Percentiles rank a stretch among this genome's conserved stretches.
Evolutionary conservation across 768 basidiomycete genomes (phyloP).

Genomic region (Cystoderma amianthinum): DNA sequence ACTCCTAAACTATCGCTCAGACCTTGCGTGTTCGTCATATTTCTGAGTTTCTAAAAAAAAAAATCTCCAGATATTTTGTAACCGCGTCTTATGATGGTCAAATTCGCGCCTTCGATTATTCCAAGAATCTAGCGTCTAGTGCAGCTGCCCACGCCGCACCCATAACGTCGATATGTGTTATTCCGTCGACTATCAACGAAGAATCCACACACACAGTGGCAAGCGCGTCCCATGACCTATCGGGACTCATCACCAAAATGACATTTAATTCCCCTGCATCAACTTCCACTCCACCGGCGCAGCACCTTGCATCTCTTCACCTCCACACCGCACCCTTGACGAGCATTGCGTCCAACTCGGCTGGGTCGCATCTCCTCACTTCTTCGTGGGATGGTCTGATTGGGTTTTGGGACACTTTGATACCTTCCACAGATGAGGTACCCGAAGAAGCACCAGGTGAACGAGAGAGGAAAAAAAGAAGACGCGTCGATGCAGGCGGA

Average conservation of each 20-base stretch:
- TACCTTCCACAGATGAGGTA: constrained; percentile 63
- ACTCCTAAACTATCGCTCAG: too few relatives aligned
- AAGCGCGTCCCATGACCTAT: constrained; percentile 76
- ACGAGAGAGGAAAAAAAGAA: constrained; percentile 53
- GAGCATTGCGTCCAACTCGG: constrained; percentile 47
- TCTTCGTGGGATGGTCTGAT: constrained; percentile 85
- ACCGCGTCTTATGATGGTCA: constrained; percentile 80
- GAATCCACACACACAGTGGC: constrained; percentile 38
- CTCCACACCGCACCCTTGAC: constrained; percentile 82
- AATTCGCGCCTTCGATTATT: constrained; percentile 68
- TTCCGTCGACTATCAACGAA: constrained; percentile 27
- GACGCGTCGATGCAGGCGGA: constrained; percentile 39
- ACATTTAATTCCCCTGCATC: constrained; percentile 16
- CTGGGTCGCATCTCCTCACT: constrained; percentile 66
- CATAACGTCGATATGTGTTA: constrained; percentile 55
- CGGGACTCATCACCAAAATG: constrained; percentile 48
- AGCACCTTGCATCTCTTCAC: constrained; percentile 64
- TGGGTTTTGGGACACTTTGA: constrained; percentile 68
- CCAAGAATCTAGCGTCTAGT: constrained; percentile 47
- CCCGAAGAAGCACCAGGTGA: constrained; percentile 26
- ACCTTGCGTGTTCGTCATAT: too few relatives aligned
- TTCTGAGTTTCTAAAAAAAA: too few relatives aligned
- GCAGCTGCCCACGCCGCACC: constrained; percentile 54
- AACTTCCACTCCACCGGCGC: constrained; percentile 14
- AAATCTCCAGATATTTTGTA: constrained; percentile 70